Evolutionary conservation across 208 protist genomes (phyloP), one percentile per base, ranked within the genome.

Genomic region (Hexamita inflata): DNA sequence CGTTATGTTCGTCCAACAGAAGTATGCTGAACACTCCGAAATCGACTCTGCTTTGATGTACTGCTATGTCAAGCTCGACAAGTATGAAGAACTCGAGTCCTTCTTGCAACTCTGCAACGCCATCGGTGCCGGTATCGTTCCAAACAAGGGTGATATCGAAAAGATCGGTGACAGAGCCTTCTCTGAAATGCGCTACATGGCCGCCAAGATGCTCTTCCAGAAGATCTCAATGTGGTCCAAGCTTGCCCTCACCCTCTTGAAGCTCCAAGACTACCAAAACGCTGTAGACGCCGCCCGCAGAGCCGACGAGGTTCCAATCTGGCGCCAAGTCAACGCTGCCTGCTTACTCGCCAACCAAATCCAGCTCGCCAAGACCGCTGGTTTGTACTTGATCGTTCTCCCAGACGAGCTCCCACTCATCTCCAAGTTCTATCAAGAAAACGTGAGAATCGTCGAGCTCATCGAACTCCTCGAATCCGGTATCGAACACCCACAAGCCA

Each of bases 1-100:
- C 80, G 88, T 92, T 75, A 88, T 88, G 49, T 82, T 82, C 38
- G 65, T 83, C n/a, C 40, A 13, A 9, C 67, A 62, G 83, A 45
- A 13, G 32, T 30, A 15, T 29, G 24, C 32, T 24, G 28, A 29
- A 11, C 35, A 70, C 11, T 7, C 35, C 7, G 60, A 77, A 39
- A 94, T 99, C 79, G 97, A 99, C 84, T 95, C 92, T 26, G 93
- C 96, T 73, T 85, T 99, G 32, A 85, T 96, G 57, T 96, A 95
- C 75, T 89, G 90, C 41, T 94, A 90, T 79, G 97, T 94, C 28
- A 92, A 93, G 77, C 89, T 90, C 42, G 82, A 92, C 59, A 82
- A 83, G 24, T 86, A 98, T 26, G 83, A 87, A 34, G 94, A 98
- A 75, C 83, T 99, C 40, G 95, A 99, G 86, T 93, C 98, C 75